phyloP scores from a whole-genome alignment of 2,329 filamentous ascomycete genomes.

The Metarhizium sp. region DNA sequence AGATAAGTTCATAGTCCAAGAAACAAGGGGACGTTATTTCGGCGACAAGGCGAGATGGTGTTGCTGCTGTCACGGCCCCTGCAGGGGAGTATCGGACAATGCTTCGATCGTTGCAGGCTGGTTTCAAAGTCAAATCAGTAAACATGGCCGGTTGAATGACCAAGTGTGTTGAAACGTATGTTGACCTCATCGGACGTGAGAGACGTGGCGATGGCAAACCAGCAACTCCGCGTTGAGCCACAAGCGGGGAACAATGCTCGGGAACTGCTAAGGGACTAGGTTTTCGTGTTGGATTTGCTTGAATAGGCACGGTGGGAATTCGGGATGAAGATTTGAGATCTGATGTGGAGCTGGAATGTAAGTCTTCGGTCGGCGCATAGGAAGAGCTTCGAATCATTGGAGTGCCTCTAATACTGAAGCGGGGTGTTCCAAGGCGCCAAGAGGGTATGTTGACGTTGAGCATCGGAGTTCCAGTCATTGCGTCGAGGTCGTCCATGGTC shows the following conservation, averaged over 20 bases:
- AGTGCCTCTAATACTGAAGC: constrained; percentile 68
- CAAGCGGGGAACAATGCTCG: constrained; percentile 20
- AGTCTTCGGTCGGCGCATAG: constrained; percentile 66
- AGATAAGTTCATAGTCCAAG: constrained; percentile 92
- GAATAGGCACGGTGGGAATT: constrained; percentile 14
- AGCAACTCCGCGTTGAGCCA: constrained; percentile 13
- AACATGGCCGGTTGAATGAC: constrained; percentile 69
- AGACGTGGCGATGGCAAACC: constrained; percentile 26
- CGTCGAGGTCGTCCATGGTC: constrained; percentile 49
- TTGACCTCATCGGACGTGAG: constrained; percentile 32
- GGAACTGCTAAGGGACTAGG: constrained; percentile 29
- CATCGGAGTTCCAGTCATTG: constrained; percentile 34
- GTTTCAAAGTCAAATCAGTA: constrained; percentile 69
- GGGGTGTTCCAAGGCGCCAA: constrained; percentile 73
- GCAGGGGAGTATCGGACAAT: constrained; percentile 74
- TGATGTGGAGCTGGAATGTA: constrained; percentile 52
- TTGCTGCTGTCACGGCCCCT: constrained; percentile 77
- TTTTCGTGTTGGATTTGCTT: constrained; percentile 21
- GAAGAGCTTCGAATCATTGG: constrained; percentile 74
- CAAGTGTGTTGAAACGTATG: constrained; percentile 38
- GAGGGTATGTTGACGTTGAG: constrained; percentile 73
- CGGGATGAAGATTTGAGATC: constrained; percentile 29
- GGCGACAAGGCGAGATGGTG: constrained; percentile 80
- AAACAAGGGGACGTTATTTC: constrained; percentile 96
- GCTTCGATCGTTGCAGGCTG: constrained; percentile 64